Conservation (phyloP, 306 rosid species). For the Citrullus colocynthis region DNA sequence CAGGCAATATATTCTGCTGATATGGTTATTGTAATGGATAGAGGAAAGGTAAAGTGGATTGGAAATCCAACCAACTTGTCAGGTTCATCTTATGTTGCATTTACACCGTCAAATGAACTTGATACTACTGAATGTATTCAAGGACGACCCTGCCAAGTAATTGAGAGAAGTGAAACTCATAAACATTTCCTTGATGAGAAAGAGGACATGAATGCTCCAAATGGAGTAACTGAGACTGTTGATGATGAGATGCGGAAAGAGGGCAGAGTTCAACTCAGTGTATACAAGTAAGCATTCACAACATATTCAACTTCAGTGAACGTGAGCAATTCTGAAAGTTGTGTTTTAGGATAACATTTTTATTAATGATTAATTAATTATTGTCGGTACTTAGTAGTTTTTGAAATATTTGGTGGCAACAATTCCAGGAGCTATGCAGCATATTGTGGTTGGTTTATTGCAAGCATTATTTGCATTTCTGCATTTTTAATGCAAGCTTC, state of each 20-base stretch:
- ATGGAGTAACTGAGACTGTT: conserved; percentile 34
- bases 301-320: not conserved
- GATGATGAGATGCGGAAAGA: conserved; percentile 75
- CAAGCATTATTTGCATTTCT: conserved; percentile 54
- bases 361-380: not conserved
- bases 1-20: conserved; percentile 90
- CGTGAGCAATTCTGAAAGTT: not conserved
- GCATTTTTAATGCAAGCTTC: conserved; percentile 94
- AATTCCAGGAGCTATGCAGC: conserved; percentile 62
- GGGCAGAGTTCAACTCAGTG: conserved; percentile 73
- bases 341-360: not conserved
- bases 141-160: conserved; percentile 26
- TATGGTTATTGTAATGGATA: conserved; percentile 59
- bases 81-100: conserved; percentile 36
- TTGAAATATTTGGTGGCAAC: not conserved
- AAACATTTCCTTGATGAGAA: conserved; percentile 21
- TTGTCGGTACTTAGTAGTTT: not conserved
- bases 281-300: conserved; percentile 55
- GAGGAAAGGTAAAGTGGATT: conserved; percentile 71
- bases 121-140: conserved; percentile 30
- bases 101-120: conserved; percentile 66
- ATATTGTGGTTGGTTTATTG: conserved; percentile 61
- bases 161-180: conserved; percentile 18
- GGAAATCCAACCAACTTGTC: conserved; percentile 46
- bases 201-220: conserved; percentile 16